A percentile compares a stretch with the other conserved stretches of the same genome.
Evolutionary conservation across 441 rosid species (phyloP).

Genomic region (Manihot esculenta): DNA sequence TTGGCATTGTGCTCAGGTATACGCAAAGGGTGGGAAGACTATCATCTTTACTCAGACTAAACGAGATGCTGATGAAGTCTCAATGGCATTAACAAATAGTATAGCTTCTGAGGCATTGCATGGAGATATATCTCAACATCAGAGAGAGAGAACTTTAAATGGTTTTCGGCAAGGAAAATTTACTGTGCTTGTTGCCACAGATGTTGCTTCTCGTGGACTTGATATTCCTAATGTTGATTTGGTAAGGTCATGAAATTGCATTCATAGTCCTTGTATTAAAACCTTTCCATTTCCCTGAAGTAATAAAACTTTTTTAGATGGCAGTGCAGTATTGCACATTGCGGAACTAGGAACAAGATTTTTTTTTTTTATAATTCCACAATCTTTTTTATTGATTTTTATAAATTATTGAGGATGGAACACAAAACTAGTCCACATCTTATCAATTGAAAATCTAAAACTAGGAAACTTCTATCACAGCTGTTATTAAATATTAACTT

Average conservation of each 20-base stretch:
- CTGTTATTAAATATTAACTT: neutral
- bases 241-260: slow-evolving; percentile 42
- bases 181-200: slow-evolving; percentile 97
- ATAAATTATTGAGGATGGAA: neutral
- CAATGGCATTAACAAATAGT: slow-evolving; percentile 69
- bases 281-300: neutral
- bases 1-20: slow-evolving; percentile 51
- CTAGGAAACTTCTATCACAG: neutral
- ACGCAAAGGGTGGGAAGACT: slow-evolving; percentile 98
- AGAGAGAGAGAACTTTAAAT: slow-evolving; percentile 95
- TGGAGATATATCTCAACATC: slow-evolving; percentile 98
- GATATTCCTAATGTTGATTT: slow-evolving; percentile 94
- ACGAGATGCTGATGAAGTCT: slow-evolving; percentile 97
- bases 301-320: neutral
- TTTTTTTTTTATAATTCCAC: neutral
- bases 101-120: slow-evolving; percentile 96
- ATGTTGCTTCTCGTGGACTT: slow-evolving; percentile 98
- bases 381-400: neutral
- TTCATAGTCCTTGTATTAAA: neutral
- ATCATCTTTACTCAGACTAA: slow-evolving; percentile 94
- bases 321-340: neutral
- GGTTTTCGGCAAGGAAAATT: slow-evolving; percentile 94
- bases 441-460: neutral
- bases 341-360: neutral
- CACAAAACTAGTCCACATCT: neutral